Evolutionary conservation across 164 flowering plant genomes (phyloP).

Genomic region (Echeveria elegans): DNA sequence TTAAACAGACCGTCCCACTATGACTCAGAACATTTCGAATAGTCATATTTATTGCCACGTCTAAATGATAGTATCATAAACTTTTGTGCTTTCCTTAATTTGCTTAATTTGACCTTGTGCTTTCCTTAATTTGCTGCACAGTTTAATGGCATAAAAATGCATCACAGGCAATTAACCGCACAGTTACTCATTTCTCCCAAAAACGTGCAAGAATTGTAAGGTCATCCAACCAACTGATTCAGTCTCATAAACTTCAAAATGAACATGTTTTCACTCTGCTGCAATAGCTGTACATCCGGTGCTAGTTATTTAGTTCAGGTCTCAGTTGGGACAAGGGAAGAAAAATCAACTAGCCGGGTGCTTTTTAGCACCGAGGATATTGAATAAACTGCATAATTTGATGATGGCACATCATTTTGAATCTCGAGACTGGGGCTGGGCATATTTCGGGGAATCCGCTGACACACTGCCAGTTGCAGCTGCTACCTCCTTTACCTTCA

Average conservation of each 20-base stretch:
- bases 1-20: too few relatives aligned
- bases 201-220: not conserved
- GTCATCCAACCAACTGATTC: too few relatives aligned
- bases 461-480: slow-evolving; percentile 24
- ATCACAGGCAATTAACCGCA: too few relatives aligned
- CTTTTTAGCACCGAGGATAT: not conserved
- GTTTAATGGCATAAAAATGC: too few relatives aligned
- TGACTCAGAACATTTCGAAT: too few relatives aligned
- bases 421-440: not conserved
- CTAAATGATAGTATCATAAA: too few relatives aligned
- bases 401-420: not conserved
- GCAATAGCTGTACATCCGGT: not conserved
- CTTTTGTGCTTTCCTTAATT: too few relatives aligned
- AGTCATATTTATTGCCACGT: too few relatives aligned
- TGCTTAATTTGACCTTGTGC: too few relatives aligned
- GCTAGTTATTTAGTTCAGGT: not conserved
- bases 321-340: not conserved
- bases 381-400: not conserved
- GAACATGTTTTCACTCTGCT: not conserved
- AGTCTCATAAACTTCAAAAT: not conserved
- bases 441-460: slow-evolving; percentile 8
- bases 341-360: not conserved
- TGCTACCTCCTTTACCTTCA: slow-evolving; percentile 20
- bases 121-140: too few relatives aligned
- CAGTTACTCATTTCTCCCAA: not conserved